Percentiles rank a stretch among this genome's conserved stretches.
phyloP scores from a whole-genome alignment of 2,329 filamentous ascomycete species.

The Colletotrichum orchidophilum region DNA sequence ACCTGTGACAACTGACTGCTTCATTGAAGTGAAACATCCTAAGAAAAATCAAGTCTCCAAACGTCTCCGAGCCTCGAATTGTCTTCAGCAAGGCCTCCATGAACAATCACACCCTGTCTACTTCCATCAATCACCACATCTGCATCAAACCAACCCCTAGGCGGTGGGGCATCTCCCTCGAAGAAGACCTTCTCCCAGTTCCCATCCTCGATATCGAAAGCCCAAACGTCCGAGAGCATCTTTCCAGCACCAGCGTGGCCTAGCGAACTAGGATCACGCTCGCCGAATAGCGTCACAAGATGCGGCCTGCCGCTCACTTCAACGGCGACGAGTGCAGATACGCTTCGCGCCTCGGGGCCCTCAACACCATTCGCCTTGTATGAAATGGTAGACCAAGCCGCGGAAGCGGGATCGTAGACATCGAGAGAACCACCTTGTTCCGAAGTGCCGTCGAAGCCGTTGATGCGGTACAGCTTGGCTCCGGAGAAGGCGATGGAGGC shows the following conservation, averaged over 20 bases:
- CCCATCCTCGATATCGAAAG: conserved; percentile 45
- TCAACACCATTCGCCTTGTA: conserved; percentile 40
- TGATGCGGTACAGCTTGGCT: conserved; percentile 65
- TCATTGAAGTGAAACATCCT: background rate
- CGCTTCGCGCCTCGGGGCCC: conserved; percentile 45
- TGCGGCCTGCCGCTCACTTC: conserved; percentile 35
- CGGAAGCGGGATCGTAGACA: conserved; percentile 43
- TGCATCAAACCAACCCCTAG: conserved; percentile 53
- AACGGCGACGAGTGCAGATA: conserved; percentile 40
- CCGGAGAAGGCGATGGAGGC: conserved; percentile 53
- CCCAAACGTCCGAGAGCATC: conserved; percentile 52
- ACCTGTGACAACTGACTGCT: no score
- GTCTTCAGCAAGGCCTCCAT: conserved; percentile 49
- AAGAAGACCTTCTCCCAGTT: conserved; percentile 41
- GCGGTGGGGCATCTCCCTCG: conserved; percentile 38
- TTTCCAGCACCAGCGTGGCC: conserved; percentile 52
- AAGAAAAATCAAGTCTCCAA: conserved; percentile 43
- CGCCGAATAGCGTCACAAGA: conserved; percentile 51
- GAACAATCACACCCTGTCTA: conserved; percentile 43
- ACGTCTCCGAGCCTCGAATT: conserved; percentile 51
- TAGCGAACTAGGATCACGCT: conserved; percentile 47
- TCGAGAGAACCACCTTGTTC: conserved; percentile 69
- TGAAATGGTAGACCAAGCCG: conserved; percentile 39
- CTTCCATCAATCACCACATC: conserved; percentile 38
- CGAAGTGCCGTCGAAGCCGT: conserved; percentile 69